Conservation (phyloP, 768 basidiomycete species). For the Pholiota molesta region DNA sequence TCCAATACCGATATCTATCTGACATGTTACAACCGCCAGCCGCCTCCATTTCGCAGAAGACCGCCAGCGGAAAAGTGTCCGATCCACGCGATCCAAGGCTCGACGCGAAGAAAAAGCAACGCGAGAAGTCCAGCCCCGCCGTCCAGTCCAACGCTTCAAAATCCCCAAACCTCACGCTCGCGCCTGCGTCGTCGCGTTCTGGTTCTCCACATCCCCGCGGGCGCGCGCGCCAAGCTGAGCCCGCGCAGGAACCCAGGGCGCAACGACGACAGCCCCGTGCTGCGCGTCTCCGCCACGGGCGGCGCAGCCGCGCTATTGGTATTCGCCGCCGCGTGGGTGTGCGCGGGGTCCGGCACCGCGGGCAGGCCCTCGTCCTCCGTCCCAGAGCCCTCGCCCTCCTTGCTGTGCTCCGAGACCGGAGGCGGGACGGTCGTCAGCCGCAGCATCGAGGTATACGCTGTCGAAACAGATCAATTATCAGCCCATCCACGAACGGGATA, state of each 20-base stretch:
- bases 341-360: conserved; percentile 4
- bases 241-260: conserved; percentile 35
- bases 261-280: conserved; percentile 27
- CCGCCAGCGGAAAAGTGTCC: background rate
- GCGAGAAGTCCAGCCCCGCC: background rate
- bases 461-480: background rate
- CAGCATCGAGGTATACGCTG: conserved; percentile 88
- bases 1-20: background rate
- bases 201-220: conserved; percentile 34
- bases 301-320: background rate
- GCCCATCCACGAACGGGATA: background rate
- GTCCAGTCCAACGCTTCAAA: background rate
- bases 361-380: conserved; percentile 24
- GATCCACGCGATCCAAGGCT: background rate
- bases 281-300: conserved; percentile 18
- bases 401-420: conserved; percentile 30
- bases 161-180: conserved; percentile 12
- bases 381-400: conserved; percentile 26
- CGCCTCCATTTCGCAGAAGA: background rate
- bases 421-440: conserved; percentile 77
- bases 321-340: conserved; percentile 7
- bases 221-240: conserved; percentile 21
- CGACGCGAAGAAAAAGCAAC: background rate
- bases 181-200: conserved; percentile 25
- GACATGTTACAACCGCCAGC: background rate